These are phyloP conservation scores for Cercospora zeae-maydis DNA, from an alignment of 2,329 filamentous ascomycete genomes.

Conservation along the genomic window DNA sequence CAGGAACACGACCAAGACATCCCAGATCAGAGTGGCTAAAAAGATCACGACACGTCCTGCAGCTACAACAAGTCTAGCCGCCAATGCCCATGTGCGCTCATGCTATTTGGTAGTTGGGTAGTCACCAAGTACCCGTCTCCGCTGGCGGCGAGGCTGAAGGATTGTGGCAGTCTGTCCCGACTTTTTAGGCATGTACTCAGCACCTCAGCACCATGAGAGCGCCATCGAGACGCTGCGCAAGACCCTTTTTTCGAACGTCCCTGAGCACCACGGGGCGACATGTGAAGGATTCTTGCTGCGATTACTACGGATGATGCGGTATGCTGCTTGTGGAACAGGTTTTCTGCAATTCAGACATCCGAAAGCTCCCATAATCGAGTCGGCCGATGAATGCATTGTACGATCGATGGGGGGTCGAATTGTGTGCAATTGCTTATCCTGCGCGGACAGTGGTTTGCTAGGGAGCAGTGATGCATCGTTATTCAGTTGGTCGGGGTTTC, in stretches of 20 bases:
- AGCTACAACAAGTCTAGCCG: background rate
- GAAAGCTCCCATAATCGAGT: background rate
- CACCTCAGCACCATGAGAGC: background rate
- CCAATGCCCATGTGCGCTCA: background rate
- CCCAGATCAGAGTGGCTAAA: background rate
- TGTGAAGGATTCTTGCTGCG: background rate
- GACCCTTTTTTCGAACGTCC: background rate
- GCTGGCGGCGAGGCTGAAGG: background rate
- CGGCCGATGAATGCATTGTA: background rate
- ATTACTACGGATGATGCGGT: background rate
- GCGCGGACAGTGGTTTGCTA: background rate
- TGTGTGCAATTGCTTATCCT: background rate
- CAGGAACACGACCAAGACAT: background rate
- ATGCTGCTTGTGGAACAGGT: background rate
- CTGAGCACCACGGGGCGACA: background rate
- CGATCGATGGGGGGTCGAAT: background rate
- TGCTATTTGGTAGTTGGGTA: background rate
- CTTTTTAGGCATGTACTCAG: background rate
- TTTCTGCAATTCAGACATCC: background rate
- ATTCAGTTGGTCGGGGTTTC: background rate
- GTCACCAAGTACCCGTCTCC: background rate
- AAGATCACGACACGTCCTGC: background rate
- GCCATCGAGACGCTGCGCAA: background rate
- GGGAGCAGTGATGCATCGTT: background rate
- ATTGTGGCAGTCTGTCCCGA: background rate